Evolutionary conservation across 83 land plant species (phyloP), one percentile per base, ranked within the genome.

Genomic region (Diphasiastrum complanatum): DNA sequence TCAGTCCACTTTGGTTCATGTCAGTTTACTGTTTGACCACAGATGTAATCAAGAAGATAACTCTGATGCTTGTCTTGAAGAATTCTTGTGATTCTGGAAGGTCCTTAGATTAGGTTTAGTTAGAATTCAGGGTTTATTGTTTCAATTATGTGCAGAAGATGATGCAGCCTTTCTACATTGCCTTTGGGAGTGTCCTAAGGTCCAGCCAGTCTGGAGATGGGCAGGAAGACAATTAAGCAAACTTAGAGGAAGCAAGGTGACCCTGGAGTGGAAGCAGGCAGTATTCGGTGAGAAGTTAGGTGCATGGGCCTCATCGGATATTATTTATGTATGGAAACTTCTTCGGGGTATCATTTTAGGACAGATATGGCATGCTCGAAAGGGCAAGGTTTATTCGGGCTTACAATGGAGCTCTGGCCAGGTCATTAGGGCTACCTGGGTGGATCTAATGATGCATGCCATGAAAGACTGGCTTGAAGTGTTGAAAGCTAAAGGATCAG

Each of bases 141-240:
- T 23, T n/a, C 12, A 0, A 0, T 18, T 50, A 23, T 24, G 25
- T 50, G 16, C 59, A 55, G 59, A 32, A 0, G 59, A 55, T 27
- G 1, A 55, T 11, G 59, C 26, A 19, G 19, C 59, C 5, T 19
- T 55, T 11, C 34, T 55, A n/a, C 59, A 55, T 19, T 55, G 59
- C 34, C 27, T 55, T 35, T 55, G 59, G 59, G 59, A 32, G 18
- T 55, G 59, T 30, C 35, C 59, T 16, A 55, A 55, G 35, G 59
- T 55, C 35, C 59, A 55, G 19, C 59, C 59, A 16, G 59, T 55
- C 28, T 55, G 59, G 59, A 55, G 59, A 55, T 55, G 59, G 59
- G 59, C 59, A 6, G 34, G 28, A 12, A 27, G 59, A 1, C 59
- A 55, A 35, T 27, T 55, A 27, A 32, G 59, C 30, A 55, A 55